These are phyloP conservation scores for Auricularia sp. DNA, from an alignment of 768 basidiomycete genomes.

Conservation along the genomic window DNA sequence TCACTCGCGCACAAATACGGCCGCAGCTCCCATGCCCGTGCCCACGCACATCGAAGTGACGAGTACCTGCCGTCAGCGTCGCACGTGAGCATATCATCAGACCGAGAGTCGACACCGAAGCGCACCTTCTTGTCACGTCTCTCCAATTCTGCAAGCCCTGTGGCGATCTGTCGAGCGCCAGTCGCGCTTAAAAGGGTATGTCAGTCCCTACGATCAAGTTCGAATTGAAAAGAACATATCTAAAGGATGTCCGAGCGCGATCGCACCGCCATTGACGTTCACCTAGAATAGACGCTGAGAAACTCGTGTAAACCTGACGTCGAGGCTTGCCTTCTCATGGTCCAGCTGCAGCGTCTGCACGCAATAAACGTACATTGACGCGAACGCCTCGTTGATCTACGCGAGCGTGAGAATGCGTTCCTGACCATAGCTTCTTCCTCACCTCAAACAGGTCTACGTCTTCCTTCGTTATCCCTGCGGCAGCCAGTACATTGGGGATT, in stretches of 20 bases:
- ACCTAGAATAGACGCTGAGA: conserved; percentile 30
- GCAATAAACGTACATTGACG: conserved; percentile 70
- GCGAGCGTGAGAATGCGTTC: neutral
- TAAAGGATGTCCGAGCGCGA: conserved; percentile 73
- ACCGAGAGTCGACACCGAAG: neutral
- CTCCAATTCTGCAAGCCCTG: conserved; percentile 74
- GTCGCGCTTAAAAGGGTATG: conserved; percentile 4
- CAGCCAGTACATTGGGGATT: conserved; percentile 66
- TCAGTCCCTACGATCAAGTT: conserved; percentile 8
- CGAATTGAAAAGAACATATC: conserved; percentile 17
- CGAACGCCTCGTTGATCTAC: conserved; percentile 88
- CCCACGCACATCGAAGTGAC: conserved; percentile 77
- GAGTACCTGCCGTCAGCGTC: conserved; percentile 31
- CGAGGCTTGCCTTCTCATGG: conserved; percentile 29
- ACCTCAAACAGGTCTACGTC: conserved; percentile 81
- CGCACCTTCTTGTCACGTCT: conserved; percentile 42
- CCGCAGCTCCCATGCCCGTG: conserved; percentile 83
- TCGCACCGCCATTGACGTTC: conserved; percentile 86
- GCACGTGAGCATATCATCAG: neutral
- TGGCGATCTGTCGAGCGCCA: conserved; percentile 78
- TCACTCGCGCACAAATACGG: conserved; percentile 64
- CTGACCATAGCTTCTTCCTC: conserved; percentile 4
- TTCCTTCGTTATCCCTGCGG: conserved; percentile 49
- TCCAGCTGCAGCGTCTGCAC: conserved; percentile 55
- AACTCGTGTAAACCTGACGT: conserved; percentile 33